These are phyloP conservation scores for Lithospermum erythrorhizon DNA, from an alignment of 257 asterid species.

Conservation along the genomic window DNA sequence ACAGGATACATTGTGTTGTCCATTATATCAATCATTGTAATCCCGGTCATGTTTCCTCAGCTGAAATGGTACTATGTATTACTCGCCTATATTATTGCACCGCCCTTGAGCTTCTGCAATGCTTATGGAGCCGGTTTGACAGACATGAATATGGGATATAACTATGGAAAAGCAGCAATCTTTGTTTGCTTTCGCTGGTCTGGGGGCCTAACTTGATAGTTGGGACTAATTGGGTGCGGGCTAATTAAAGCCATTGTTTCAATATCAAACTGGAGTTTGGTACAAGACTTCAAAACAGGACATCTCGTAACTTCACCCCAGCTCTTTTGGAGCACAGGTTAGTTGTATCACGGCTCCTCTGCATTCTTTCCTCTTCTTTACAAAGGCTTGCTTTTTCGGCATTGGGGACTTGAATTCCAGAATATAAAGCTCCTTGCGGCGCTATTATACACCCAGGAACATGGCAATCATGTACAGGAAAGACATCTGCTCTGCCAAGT, in stretches of 20 bases:
- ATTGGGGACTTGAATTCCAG: not conserved
- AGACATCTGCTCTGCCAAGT: not conserved
- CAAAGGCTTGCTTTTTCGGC: not conserved
- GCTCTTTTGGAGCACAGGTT: not conserved
- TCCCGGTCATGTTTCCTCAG: not conserved
- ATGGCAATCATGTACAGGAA: not conserved
- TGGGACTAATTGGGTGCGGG: not conserved
- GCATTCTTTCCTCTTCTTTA: not conserved
- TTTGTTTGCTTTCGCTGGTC: not conserved
- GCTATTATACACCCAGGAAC: not conserved
- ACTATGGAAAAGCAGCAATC: not conserved
- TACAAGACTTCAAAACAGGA: not conserved
- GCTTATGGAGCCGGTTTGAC: not conserved
- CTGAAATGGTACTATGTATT: not conserved
- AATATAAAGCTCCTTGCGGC: not conserved
- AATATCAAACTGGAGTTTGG: not conserved
- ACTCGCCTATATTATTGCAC: not conserved
- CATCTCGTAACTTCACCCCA: not conserved
- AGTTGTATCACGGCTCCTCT: not conserved
- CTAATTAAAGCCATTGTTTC: not conserved
- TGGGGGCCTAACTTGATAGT: not conserved
- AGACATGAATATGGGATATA: not conserved
- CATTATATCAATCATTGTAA: not conserved
- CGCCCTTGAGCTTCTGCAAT: not conserved
- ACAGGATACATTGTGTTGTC: not conserved